Evolutionary conservation across 129 eudicot genomes (phyloP).

Genomic region (Tanacetum coccineum): DNA sequence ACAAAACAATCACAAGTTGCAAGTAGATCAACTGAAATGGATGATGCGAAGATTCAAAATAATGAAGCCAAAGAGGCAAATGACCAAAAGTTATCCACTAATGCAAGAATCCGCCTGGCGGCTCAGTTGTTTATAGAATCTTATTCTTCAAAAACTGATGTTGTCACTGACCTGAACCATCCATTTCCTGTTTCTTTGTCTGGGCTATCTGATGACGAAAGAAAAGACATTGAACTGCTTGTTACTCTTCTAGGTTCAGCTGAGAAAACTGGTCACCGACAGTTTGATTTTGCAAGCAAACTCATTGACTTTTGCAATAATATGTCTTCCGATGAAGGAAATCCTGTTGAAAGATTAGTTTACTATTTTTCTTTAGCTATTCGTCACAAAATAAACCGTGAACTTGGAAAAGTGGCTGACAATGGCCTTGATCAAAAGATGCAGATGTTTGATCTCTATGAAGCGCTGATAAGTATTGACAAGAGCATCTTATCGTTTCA

Average conservation of each 20-base stretch:
- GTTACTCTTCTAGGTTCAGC: constrained; percentile 42
- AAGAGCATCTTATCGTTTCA: constrained; percentile 27
- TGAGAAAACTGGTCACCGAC: constrained; percentile 39
- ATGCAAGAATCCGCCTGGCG: constrained; percentile 29
- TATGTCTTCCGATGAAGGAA: constrained; percentile 27
- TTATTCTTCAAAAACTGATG: constrained; percentile 21
- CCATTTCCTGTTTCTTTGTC: constrained; percentile 9
- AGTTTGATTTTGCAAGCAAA: constrained; percentile 29
- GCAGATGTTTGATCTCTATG: constrained; percentile 19
- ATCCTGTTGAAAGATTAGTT: constrained; percentile 39
- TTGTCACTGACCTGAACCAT: constrained; percentile 2
- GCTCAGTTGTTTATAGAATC: constrained; percentile 26
- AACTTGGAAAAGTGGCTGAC: constrained; percentile 20
- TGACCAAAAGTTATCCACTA: constrained; percentile 18
- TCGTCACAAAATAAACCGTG: constrained; percentile 37
- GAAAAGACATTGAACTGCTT: constrained; percentile 33
- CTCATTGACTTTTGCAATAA: constrained; percentile 31
- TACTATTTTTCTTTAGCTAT: constrained; percentile 45
- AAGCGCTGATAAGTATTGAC: constrained; percentile 14
- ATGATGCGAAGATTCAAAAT: constrained; percentile 7
- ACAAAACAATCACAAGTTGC: constrained; percentile 4
- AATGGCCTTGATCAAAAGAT: constrained; percentile 18
- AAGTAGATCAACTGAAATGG: background rate
- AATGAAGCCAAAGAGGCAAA: constrained; percentile 2
- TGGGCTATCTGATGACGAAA: constrained; percentile 33